phyloP scores from a whole-genome alignment of 1,284 basidiomycete species.

The Sutorius eximius region DNA sequence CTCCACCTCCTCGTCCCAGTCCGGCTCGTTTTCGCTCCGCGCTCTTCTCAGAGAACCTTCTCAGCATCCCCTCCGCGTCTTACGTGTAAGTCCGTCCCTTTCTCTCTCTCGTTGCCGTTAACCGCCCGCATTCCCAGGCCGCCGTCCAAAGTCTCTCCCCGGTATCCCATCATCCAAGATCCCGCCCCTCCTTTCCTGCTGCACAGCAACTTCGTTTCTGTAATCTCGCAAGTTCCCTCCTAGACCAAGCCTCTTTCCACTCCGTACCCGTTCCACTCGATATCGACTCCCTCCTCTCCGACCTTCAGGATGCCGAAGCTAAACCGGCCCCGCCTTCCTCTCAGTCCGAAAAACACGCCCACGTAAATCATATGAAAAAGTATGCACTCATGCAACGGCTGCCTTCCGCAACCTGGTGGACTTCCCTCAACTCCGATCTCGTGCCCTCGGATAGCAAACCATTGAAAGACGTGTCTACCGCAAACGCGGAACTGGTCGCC shows the following conservation, averaged over 20 bases:
- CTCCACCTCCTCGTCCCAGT: slow-evolving; percentile 35
- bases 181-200: slow-evolving; percentile 57
- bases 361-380: slow-evolving; percentile 39
- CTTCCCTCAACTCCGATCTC: slow-evolving; percentile 60
- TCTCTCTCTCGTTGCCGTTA: slow-evolving; percentile 9
- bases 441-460: slow-evolving; percentile 38
- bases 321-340: slow-evolving; percentile 13
- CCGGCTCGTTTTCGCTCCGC: slow-evolving; percentile 57
- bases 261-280: slow-evolving; percentile 47
- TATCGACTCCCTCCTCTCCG: slow-evolving; percentile 45
- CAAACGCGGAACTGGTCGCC: slow-evolving; percentile 71
- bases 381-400: slow-evolving; percentile 78
- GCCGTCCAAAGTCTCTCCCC: slow-evolving; percentile 68
- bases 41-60: slow-evolving; percentile 56
- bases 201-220: slow-evolving; percentile 72
- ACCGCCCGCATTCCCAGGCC: slow-evolving; percentile 38
- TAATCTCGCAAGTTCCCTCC: slow-evolving; percentile 64
- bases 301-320: slow-evolving; percentile 28
- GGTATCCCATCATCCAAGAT: slow-evolving; percentile 62
- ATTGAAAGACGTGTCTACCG: slow-evolving; percentile 54
- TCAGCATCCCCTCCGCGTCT: slow-evolving; percentile 51
- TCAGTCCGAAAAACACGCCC: slow-evolving; percentile 26
- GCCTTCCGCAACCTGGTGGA: slow-evolving; percentile 73
- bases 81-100: slow-evolving; percentile 44
- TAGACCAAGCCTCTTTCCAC: slow-evolving; percentile 64